A percentile compares a stretch with the other conserved stretches of the same genome.
Conservation (phyloP, 352 stramenopile species). For the Phytophthora ramorum region DNA sequence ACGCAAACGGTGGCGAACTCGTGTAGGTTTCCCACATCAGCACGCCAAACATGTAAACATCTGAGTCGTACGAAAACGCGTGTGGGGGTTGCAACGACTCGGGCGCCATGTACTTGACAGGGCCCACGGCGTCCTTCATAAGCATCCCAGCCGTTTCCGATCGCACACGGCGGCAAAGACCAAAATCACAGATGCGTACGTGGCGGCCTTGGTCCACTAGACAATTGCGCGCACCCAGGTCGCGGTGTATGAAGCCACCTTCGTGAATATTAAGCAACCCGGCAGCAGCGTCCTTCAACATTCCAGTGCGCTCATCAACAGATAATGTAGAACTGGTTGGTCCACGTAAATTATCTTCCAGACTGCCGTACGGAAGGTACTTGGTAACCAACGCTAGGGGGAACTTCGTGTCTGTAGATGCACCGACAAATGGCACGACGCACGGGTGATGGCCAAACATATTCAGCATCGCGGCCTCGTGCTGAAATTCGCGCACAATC, state of each 20-base stretch:
- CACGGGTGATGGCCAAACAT: slow-evolving; percentile 88
- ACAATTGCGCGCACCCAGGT: slow-evolving; percentile 83
- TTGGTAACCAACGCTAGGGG: slow-evolving; percentile 74
- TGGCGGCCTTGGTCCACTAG: slow-evolving; percentile 66
- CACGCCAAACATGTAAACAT: slow-evolving; percentile 87
- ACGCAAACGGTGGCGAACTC: slow-evolving; percentile 56
- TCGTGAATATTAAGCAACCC: slow-evolving; percentile 87
- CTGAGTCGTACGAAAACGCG: slow-evolving; percentile 77
- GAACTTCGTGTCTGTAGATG: slow-evolving; percentile 72
- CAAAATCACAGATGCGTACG: slow-evolving; percentile 86
- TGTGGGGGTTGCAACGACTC: slow-evolving; percentile 82
- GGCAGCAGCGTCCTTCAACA: slow-evolving; percentile 77
- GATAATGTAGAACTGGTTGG: slow-evolving; percentile 34
- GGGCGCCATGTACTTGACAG: slow-evolving; percentile 87
- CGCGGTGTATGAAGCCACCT: slow-evolving; percentile 85
- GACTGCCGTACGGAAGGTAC: slow-evolving; percentile 75
- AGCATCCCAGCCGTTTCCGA: slow-evolving; percentile 58
- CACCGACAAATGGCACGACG: slow-evolving; percentile 83
- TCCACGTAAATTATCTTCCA: slow-evolving; percentile 75
- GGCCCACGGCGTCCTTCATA: slow-evolving; percentile 71
- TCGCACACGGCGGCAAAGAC: slow-evolving; percentile 67
- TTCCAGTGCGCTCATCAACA: slow-evolving; percentile 55
- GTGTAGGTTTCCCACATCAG: slow-evolving; percentile 87
- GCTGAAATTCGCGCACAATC: slow-evolving; percentile 84
- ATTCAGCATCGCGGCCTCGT: slow-evolving; percentile 78